phyloP scores from a whole-genome alignment of 305 asterid genomes.

The Fraxinus greggii region DNA sequence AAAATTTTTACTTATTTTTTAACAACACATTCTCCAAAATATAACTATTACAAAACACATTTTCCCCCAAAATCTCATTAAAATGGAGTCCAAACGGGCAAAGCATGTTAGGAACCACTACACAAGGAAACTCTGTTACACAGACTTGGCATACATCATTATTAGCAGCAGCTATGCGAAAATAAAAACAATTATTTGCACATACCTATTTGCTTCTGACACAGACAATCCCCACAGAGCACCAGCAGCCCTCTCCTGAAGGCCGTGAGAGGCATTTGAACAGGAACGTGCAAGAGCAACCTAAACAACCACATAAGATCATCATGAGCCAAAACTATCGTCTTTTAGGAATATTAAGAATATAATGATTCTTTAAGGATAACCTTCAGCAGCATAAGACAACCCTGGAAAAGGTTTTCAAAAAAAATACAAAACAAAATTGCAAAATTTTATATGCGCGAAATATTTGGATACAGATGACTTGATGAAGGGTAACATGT shows the following conservation, averaged over 20 bases:
- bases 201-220: conserved; percentile 88
- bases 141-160: background rate
- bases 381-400: background rate
- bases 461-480: background rate
- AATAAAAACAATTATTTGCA: background rate
- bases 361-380: background rate
- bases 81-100: background rate
- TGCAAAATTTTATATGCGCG: background rate
- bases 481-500: background rate
- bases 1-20: background rate
- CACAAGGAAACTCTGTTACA: background rate
- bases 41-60: background rate
- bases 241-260: conserved; percentile 99
- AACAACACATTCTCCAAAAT: background rate
- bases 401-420: background rate
- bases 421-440: background rate
- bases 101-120: background rate
- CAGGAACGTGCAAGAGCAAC: conserved; percentile 86
- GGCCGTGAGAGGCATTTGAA: conserved; percentile 73
- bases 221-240: conserved; percentile 99
- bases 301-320: conserved; percentile 34
- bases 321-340: background rate
- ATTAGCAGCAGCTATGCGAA: conserved; percentile 16
- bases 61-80: background rate
- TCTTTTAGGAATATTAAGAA: background rate